Evolutionary conservation across 164 flowering plant genomes (phyloP), one percentile per base, ranked within the genome.

Genomic region (Paratinospora sagittata): DNA sequence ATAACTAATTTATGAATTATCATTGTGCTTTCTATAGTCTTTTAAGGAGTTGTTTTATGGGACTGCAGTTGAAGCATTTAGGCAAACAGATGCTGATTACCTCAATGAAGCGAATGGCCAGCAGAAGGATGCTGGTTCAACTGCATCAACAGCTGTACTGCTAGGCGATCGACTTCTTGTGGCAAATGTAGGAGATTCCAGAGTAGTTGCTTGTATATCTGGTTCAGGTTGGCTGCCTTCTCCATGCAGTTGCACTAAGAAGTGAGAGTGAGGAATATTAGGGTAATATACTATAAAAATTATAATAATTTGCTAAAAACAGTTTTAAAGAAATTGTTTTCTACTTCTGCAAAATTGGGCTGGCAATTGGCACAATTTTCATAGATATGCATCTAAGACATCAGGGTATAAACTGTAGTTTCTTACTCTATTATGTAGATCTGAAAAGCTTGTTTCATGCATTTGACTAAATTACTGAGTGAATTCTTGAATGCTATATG

Each of bases 181-280:
- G 71, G 92, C 97, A 69, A 91, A 91, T 84, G 97, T 91, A 71
- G 97, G 97, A 26, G 97, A 91, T 83, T 91, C 97, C 60, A 82
- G 97, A 80, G 93, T 86, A 9, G 93, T 91, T 70, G 90, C 88
- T 39, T 81, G 79, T 78, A 84, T 82, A 78, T 79, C 81, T 82
- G 97, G 97, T 75, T 79, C 90, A 83, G 93, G 96, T 88, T 66
- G 26, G 78, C 62, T 80, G 75, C 65, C 61, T 78, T 74, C 21
- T 63, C 27, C 68, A 63, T 71, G 43, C 27, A 63, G 30, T 64
- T 71, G 43, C 17, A 47, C 6, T 63, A 6, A 24, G 67, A 45
- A 21, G 61, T 71, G 52, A 65, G 65, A 63, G 21, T 74, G 67
- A 7, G 64, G 63, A 58, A 16, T 72, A 62, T 66, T 55, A 71